Evolutionary conservation across 345 rosid species (phyloP).

Genomic region (Eucalyptus leucophloia): DNA sequence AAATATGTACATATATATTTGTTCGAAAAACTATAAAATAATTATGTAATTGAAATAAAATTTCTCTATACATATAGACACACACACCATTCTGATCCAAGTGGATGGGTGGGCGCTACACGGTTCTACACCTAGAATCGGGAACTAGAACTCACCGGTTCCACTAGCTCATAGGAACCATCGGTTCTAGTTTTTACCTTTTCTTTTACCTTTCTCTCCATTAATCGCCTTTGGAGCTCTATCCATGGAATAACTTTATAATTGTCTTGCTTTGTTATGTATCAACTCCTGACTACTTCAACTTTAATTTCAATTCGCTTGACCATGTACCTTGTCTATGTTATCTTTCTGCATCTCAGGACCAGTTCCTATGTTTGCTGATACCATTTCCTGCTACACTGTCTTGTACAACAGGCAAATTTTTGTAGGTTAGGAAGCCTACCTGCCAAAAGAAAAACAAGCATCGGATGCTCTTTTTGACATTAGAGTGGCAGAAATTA

Average conservation of each 20-base stretch:
- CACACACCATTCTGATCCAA: rapidly evolving
- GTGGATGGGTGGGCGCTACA: rapidly evolving
- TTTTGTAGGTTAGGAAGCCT: not conserved
- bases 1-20: too few relatives aligned
- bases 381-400: not conserved
- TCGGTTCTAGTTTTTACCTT: rapidly evolving
- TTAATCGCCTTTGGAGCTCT: not conserved
- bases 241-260: not conserved
- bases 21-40: too few relatives aligned
- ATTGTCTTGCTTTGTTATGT: not conserved
- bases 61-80: too few relatives aligned
- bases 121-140: rapidly evolving
- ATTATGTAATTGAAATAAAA: too few relatives aligned
- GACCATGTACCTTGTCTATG: not conserved
- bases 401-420: not conserved
- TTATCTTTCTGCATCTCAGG: not conserved
- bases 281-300: not conserved
- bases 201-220: not conserved
- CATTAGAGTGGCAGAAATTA: not conserved
- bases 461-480: not conserved
- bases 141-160: rapidly evolving
- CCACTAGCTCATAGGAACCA: too few relatives aligned
- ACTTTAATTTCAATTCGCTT: not conserved
- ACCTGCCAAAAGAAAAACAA: not conserved
- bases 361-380: not conserved